phyloP scores from a whole-genome alignment of 1,284 basidiomycete genomes.

The Austroboletus novae-zelandiae region DNA sequence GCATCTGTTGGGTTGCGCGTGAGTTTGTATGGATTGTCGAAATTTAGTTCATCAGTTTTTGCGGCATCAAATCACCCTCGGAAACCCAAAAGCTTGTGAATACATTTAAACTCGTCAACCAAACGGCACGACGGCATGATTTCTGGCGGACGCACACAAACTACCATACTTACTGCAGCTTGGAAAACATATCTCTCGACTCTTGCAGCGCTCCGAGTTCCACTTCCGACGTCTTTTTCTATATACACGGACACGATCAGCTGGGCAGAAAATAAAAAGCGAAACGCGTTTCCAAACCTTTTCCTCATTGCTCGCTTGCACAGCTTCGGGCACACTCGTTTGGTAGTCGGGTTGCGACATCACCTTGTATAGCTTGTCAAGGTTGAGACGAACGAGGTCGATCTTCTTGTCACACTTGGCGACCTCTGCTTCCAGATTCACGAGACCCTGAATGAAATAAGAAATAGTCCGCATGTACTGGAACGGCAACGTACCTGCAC shows the following conservation, averaged over 20 bases:
- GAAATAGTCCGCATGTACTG: background rate
- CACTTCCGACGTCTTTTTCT: conserved; percentile 63
- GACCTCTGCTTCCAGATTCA: conserved; percentile 84
- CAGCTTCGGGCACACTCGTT: conserved; percentile 74
- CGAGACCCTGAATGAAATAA: conserved; percentile 62
- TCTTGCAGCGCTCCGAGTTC: conserved; percentile 60
- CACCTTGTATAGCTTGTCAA: conserved; percentile 78
- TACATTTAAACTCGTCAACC: no score
- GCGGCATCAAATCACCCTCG: no score
- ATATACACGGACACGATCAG: background rate
- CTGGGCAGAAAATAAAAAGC: conserved; percentile 13
- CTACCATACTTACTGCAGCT: conserved; percentile 12
- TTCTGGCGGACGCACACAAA: no score
- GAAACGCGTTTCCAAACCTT: conserved; percentile 50
- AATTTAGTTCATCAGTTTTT: no score
- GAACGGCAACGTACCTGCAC: conserved; percentile 62
- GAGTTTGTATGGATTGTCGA: no score
- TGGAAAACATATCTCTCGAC: conserved; percentile 58
- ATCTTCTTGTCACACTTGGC: conserved; percentile 87
- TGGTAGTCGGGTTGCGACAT: conserved; percentile 76
- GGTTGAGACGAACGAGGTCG: conserved; percentile 62
- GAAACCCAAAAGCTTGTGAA: no score
- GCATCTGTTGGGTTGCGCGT: no score
- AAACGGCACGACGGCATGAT: no score
- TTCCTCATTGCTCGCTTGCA: conserved; percentile 72